phyloP scores from a whole-genome alignment of 139 green algal species.

The Desmodesmus armatus region DNA sequence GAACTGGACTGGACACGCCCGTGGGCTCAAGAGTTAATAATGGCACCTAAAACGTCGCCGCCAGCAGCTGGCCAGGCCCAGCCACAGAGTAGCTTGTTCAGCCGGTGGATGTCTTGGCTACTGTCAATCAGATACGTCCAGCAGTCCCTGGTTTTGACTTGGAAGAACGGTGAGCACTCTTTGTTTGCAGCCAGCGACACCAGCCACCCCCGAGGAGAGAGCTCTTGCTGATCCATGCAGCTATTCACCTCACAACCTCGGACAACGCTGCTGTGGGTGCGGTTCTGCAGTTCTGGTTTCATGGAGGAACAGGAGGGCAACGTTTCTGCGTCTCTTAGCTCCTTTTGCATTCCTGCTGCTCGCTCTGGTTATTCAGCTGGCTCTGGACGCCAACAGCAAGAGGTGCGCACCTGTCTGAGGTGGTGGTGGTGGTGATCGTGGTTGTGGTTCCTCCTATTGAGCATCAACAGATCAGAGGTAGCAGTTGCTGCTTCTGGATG shows the following conservation, averaged over 20 bases:
- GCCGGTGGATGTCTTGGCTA: too few species aligned
- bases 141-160: constrained; percentile 7
- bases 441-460: too few species aligned
- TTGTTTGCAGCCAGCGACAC: neutral
- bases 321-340: constrained; percentile 75
- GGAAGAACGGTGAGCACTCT: constrained; percentile 19
- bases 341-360: constrained; percentile 93
- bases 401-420: constrained; percentile 35
- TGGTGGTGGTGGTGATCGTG: too few species aligned
- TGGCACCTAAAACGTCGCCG: too few species aligned
- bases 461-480: too few species aligned
- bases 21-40: too few species aligned
- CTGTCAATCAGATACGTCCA: too few species aligned
- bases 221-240: neutral
- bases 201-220: neutral
- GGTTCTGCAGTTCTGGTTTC: constrained; percentile 60
- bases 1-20: too few species aligned
- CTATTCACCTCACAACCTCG: too few species aligned
- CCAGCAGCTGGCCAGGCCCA: too few species aligned
- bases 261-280: neutral
- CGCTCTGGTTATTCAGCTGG: constrained; percentile 76
- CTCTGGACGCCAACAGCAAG: constrained; percentile 59
- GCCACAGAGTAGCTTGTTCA: too few species aligned
- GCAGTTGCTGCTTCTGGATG: too few species aligned
- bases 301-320: constrained; percentile 81